Conservation (phyloP, 805 yeast species). For the Priceomyces carsonii region DNA sequence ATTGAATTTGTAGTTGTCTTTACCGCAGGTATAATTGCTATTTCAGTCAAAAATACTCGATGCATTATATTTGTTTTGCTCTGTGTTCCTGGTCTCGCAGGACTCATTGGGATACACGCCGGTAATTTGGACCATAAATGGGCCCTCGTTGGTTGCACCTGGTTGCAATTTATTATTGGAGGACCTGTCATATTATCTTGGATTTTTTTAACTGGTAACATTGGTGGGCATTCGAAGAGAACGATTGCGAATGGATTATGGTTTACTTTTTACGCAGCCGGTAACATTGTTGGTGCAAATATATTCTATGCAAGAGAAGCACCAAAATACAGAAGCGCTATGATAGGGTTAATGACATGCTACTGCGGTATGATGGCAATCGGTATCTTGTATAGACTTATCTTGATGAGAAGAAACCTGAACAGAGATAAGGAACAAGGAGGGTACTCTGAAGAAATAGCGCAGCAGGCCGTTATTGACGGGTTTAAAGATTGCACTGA, state of each 20-base stretch:
- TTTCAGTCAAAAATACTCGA: slow-evolving; percentile 18
- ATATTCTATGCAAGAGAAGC: slow-evolving; percentile 22
- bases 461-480: slow-evolving; percentile 20
- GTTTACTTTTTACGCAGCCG: slow-evolving; percentile 27
- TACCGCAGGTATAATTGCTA: slow-evolving; percentile 24
- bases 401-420: slow-evolving; percentile 16
- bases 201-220: slow-evolving; percentile 22
- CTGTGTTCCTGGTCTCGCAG: slow-evolving; percentile 23
- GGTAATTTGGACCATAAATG: slow-evolving; percentile 19
- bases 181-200: slow-evolving; percentile 29
- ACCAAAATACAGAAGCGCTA: slow-evolving; percentile 25
- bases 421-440: slow-evolving; percentile 19
- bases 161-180: slow-evolving; percentile 30
- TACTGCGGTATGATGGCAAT: slow-evolving; percentile 22
- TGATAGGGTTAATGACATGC: slow-evolving; percentile 22
- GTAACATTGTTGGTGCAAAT: slow-evolving; percentile 29
- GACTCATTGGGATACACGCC: slow-evolving; percentile 24
- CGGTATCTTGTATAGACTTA: slow-evolving; percentile 12
- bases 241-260: slow-evolving; percentile 21
- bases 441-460: slow-evolving; percentile 18
- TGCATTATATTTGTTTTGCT: slow-evolving; percentile 15
- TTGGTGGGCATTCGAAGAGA: slow-evolving; percentile 25
- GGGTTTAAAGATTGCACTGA: slow-evolving; percentile 27
- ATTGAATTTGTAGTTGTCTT: slow-evolving; percentile 26
- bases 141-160: slow-evolving; percentile 31